Evolutionary conservation across 83 land plant species (phyloP), one percentile per base, ranked within the genome.

Genomic region (Isoetes engelmannii): DNA sequence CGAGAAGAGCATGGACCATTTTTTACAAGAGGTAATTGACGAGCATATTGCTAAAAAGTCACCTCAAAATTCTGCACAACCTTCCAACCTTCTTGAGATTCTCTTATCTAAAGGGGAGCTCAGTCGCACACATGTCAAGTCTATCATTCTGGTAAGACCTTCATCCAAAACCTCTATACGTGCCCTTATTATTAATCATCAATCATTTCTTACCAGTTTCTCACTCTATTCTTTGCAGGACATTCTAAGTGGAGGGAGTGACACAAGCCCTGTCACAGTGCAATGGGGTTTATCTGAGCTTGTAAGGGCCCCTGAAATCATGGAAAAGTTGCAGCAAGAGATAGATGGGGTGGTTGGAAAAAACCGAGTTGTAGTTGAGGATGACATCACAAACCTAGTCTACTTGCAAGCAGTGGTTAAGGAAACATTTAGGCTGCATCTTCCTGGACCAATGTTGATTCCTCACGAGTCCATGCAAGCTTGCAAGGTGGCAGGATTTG

Each of bases 401-500:
- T 59, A 59, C 62, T 3, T 59, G 18, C n/a, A n/a, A n/a, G 62
- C 18, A 3, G 19, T 59, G 1, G 62, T 59, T 37, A 59, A 59
- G 4, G 62, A 59, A 42, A 42, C 62, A 59, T 37, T 59, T 37
- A 12, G 62, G 62, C 4, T 59, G 18, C 62, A 59, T 59, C 62
- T 4, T 18, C 62, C 62, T 12, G 62, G 18, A 42, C 62, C 62
- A 18, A 2, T 59, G 1, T 28, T 28, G 37, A 1, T 59, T 37
- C 62, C 28, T 37, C 62, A 59, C 4, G 62, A 59, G 62, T 59
- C 62, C 4, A 59, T 59, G 9, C 28, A 59, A 18, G 62, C 1
- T 37, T 59, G 62, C 62, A 42, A 19, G 62, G 62, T 59, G 12
- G 62, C 62, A 18, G 62, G 62, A 9, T 59, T 18, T 37, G 9